Evolutionary conservation across 768 basidiomycete species (phyloP), one percentile per base, ranked within the genome.

Genomic region (Roridomyces roridus): DNA sequence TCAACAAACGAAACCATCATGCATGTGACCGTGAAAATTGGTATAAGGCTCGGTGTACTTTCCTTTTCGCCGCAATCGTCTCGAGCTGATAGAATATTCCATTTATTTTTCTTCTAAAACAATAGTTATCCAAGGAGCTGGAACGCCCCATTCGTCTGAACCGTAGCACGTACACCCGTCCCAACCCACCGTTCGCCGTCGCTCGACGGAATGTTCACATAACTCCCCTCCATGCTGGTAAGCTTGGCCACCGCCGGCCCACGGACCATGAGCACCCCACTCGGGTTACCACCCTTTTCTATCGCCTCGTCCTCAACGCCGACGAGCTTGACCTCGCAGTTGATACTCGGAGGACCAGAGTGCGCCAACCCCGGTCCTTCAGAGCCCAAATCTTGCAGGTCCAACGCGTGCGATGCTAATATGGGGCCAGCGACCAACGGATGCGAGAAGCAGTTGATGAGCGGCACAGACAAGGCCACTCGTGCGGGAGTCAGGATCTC

Each of bases 301-400:
- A 92, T 76, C 10, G 72, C 70, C 1, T 76, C 77, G 50, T 96
- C 92, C 39, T 87, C 77, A 10, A 92, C 82, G 0, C 80, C 86
- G 0, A 80, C 67, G n/a, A 98, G 78, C 68, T 94, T 89, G 6
- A 83, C 86, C 70, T 97, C 96, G 0, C 94, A 77, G 65, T 96
- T 96, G 50, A 87, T 79, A n/a, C 86, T 83, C 3, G 96, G 95
- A 4, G 94, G 87, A 5, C 94, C 95, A 12, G 84, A 82, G 64
- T 81, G 81, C 4, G 80, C 79, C 26, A 72, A 63, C 1, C 68
- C 51, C 34, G 74, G 71, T 6, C 63, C 70, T 0, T 68, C 67
- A 1, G 67, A 57, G 5, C 58, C 52, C 5, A 93, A 85, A 11
- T 86, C 80, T 72, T 97, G 95, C 23, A 97, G 71, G 69, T 98